Conservation (phyloP, 306 rosid genomes). For the Malus fusca region DNA sequence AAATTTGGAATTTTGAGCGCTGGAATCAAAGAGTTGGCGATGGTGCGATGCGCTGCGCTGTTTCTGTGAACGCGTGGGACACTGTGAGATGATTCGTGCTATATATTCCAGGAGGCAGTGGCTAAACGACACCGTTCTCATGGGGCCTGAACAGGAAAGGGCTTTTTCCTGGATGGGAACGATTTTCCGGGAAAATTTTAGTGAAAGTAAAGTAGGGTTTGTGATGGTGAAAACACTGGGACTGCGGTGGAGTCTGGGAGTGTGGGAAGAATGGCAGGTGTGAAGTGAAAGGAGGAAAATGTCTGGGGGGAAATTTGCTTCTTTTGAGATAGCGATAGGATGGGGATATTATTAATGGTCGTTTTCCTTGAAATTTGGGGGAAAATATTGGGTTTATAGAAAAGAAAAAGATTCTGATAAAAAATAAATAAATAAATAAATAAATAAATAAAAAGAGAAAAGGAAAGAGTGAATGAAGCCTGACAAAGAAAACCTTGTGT, state of each 20-base stretch:
- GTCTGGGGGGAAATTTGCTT: not conserved
- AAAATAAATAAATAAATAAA: no score
- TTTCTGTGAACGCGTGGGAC: conserved; percentile 10
- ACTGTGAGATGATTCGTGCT: not conserved
- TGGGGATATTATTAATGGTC: not conserved
- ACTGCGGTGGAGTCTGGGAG: not conserved
- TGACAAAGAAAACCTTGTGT: conserved; percentile 26
- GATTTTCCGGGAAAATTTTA: not conserved
- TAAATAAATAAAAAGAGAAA: not conserved
- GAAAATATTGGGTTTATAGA: conserved; percentile 10
- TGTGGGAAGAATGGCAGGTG: not conserved
- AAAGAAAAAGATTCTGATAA: no score
- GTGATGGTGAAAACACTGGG: not conserved
- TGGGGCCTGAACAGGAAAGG: not conserved
- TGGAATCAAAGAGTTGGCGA: conserved; percentile 19
- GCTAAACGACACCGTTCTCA: conserved; percentile 25
- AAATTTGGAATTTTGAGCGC: conserved; percentile 20
- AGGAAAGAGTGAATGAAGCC: not conserved
- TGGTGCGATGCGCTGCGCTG: not conserved
- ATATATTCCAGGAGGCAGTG: not conserved
- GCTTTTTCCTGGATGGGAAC: not conserved
- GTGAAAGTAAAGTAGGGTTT: not conserved
- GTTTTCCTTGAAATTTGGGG: conserved; percentile 37
- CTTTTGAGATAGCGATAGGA: conserved; percentile 5
- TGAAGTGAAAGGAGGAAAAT: not conserved